Base-by-base conservation (phyloP, 345 rosid species). In the thale cress (Arabidopsis thaliana) region DNA sequence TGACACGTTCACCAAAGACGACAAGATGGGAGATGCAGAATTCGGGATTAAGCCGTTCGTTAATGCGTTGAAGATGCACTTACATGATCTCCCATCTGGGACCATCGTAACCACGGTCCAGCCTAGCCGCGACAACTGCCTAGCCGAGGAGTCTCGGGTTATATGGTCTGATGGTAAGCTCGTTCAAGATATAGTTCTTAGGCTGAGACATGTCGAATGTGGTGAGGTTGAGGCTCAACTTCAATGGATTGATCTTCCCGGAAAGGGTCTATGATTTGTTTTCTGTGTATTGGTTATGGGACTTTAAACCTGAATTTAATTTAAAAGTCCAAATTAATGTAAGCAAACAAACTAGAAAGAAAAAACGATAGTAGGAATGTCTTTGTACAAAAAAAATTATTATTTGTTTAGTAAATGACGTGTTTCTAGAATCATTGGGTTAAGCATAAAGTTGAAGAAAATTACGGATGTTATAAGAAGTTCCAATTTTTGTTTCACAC, bases 21-120 rank as follows among this genome's bases (percentile, higher is more conserved):
- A 94, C 71, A 83, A 83, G 77, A 92, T 92, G 99, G 97, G 97
- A 72, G 87, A 92, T 59, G 97, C 96, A 6, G 97, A 90, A 55
- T 82, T 94, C 45, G 81, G 61, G 69, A 85, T 94, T 20, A 84
- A 65, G 66, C 46, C 87, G 7, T 94, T 65, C 38, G 51, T 87
- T 8, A 87, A 86, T 67, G 91, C 96, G 65, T 76, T 85, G 64
- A 87, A 37, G 80, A 87, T 84, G 91, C 68, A 85, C 30, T 62
- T 87, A 72, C 41, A 30, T 0, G 82, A 74, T 44, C 52, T 88
- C 6, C 91, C 97, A 8, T 65, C 46, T 25, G 95, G 92, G 66
- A 87, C 93, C 32, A 73, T 83, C 34, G 78, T 91, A 72, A 67
- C 88, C 2, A 87, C 77, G 30, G 55, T 83, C 13, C 78, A 66